Conservation (phyloP, 768 basidiomycete species). For the Amanita rubescens region DNA sequence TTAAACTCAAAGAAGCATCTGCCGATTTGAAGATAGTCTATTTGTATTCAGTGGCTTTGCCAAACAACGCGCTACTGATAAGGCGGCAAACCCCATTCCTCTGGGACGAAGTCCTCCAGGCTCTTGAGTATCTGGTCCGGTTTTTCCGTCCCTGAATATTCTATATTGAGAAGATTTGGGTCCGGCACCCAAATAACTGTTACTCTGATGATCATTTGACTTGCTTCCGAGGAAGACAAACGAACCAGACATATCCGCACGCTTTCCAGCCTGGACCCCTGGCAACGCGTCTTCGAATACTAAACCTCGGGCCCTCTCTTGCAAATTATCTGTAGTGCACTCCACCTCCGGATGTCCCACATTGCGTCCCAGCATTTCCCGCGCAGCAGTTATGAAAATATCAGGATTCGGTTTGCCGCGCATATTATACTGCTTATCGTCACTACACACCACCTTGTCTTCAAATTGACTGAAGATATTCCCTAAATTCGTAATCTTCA, state of each 20-base stretch:
- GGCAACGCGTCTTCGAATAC: conserved; percentile 80
- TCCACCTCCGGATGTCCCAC: conserved; percentile 43
- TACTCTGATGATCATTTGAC: conserved; percentile 3
- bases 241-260: conserved; percentile 82
- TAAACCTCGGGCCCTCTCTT: conserved; percentile 54
- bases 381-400: conserved; percentile 71
- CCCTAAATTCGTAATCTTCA: conserved; percentile 59
- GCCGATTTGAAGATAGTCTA: too few species aligned
- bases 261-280: conserved; percentile 73
- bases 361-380: conserved; percentile 42
- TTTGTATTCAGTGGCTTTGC: not conserved
- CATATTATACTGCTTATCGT: conserved; percentile 49
- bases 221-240: conserved; percentile 1
- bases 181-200: conserved; percentile 86
- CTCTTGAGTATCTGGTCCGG: conserved; percentile 56
- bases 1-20: too few species aligned
- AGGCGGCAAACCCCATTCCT: conserved; percentile 78
- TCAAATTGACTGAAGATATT: conserved; percentile 57
- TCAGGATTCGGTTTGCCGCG: conserved; percentile 78
- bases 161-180: conserved; percentile 47
- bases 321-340: conserved; percentile 26
- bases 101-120: conserved; percentile 69
- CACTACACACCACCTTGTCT: conserved; percentile 61
- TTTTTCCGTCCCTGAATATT: conserved; percentile 38
- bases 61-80: conserved; percentile 26